Conservation (phyloP, 148 eudicot species). For the Spergularia bocconei region DNA sequence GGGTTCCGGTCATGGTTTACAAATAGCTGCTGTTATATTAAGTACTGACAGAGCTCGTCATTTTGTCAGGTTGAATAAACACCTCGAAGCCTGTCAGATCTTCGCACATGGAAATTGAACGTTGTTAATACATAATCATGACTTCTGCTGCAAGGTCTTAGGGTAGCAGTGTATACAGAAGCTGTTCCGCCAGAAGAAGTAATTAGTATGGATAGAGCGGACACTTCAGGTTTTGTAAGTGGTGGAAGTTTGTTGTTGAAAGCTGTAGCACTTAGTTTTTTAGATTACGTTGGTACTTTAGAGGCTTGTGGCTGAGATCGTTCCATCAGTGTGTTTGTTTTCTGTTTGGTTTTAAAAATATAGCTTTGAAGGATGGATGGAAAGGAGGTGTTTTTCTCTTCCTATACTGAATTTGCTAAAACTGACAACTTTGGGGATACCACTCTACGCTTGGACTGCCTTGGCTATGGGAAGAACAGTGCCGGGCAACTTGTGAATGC, state of each 20-base stretch:
- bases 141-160: not conserved
- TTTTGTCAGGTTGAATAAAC: constrained; percentile 10
- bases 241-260: constrained; percentile 55
- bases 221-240: constrained; percentile 86
- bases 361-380: constrained; percentile 46
- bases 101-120: not conserved
- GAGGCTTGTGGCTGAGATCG: constrained; percentile 33
- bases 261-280: constrained; percentile 31
- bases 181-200: constrained; percentile 9
- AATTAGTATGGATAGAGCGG: constrained; percentile 61
- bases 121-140: constrained; percentile 2
- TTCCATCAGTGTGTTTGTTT: constrained; percentile 19
- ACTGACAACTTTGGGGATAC: constrained; percentile 58
- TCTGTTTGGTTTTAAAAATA: constrained; percentile 16
- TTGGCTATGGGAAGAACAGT: constrained; percentile 52
- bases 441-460: constrained; percentile 69
- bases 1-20: not conserved
- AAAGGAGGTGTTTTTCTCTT: constrained; percentile 33
- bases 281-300: constrained; percentile 29
- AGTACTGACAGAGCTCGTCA: not conserved
- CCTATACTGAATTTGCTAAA: constrained; percentile 30
- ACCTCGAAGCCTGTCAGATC: constrained; percentile 7
- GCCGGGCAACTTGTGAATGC: constrained; percentile 19
- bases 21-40: not conserved
- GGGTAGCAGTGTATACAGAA: constrained; percentile 7